phyloP scores from a whole-genome alignment of 805 yeast genomes.

The Metschnikowia noctiluminum region DNA sequence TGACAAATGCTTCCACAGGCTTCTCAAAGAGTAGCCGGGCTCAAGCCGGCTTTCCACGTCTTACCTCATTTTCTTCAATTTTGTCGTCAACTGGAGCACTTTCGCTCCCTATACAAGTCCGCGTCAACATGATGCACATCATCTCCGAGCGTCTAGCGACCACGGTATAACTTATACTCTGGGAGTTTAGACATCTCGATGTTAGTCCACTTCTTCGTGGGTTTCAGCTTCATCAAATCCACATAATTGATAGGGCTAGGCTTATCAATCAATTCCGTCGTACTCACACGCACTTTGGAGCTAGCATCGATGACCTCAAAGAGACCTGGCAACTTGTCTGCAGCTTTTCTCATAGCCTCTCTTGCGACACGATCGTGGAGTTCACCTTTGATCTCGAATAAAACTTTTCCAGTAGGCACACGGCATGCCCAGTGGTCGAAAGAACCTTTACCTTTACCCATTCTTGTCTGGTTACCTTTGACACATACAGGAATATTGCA shows the following conservation, averaged over 20 bases:
- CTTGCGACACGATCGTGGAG: constrained; percentile 87
- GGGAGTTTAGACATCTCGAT: constrained; percentile 48
- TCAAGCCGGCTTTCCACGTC: neutral
- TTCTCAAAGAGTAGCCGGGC: too few relatives aligned
- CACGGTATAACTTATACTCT: constrained; percentile 56
- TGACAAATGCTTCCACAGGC: too few relatives aligned
- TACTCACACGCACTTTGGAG: constrained; percentile 68
- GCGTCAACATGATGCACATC: neutral
- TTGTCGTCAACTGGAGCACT: constrained; percentile 4
- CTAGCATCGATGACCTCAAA: constrained; percentile 76
- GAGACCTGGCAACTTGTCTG: constrained; percentile 87
- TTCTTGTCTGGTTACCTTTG: constrained; percentile 98
- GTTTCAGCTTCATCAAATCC: constrained; percentile 52
- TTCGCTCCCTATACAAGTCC: constrained; percentile 11
- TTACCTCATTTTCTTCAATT: neutral
- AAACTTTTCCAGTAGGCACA: constrained; percentile 91
- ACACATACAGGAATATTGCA: constrained; percentile 89
- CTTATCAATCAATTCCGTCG: constrained; percentile 49
- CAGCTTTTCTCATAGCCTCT: constrained; percentile 86
- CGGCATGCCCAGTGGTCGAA: constrained; percentile 97
- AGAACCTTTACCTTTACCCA: constrained; percentile 99
- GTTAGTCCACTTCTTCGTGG: constrained; percentile 63
- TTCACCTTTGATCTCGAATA: constrained; percentile 78
- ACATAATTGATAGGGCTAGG: constrained; percentile 51
- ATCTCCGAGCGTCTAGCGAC: constrained; percentile 40